A percentile compares a stretch with the other conserved stretches of the same genome.
These are phyloP conservation scores for Geranium incanum DNA, from an alignment of 441 rosid genomes.

Conservation along the genomic window DNA sequence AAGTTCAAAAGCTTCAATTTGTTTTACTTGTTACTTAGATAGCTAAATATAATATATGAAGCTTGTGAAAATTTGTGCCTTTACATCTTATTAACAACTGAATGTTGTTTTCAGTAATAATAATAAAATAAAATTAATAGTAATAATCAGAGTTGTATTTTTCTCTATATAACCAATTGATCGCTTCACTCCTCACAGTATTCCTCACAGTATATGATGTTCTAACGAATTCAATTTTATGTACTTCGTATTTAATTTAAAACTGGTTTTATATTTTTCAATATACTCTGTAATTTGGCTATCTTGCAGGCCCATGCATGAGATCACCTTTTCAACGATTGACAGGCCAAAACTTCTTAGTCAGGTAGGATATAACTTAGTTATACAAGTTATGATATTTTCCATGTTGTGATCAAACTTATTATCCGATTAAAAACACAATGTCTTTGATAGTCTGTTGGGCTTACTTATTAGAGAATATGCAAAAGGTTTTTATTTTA, in stretches of 20 bases:
- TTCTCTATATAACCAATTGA: too few relatives aligned
- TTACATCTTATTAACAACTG: too few relatives aligned
- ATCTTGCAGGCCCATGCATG: conserved; percentile 80
- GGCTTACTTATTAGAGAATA: background rate
- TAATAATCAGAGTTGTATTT: too few relatives aligned
- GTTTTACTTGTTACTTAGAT: too few relatives aligned
- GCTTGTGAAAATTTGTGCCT: too few relatives aligned
- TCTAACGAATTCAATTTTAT: background rate
- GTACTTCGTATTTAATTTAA: background rate
- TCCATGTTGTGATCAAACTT: background rate
- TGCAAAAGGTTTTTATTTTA: background rate
- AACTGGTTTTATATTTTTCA: background rate
- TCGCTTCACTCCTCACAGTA: too few relatives aligned
- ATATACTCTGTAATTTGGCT: background rate
- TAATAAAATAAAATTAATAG: too few relatives aligned
- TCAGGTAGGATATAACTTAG: conserved; percentile 48
- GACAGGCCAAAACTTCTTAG: conserved; percentile 91
- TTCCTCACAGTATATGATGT: too few relatives aligned
- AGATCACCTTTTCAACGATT: conserved; percentile 82
- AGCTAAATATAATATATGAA: too few relatives aligned
- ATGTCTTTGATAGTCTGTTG: background rate
- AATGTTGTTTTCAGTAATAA: too few relatives aligned
- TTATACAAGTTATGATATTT: conserved; percentile 6
- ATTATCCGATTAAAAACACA: background rate
- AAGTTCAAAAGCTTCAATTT: background rate